These are phyloP conservation scores for Acer negundo DNA, from an alignment of 345 rosid genomes.

Conservation along the genomic window DNA sequence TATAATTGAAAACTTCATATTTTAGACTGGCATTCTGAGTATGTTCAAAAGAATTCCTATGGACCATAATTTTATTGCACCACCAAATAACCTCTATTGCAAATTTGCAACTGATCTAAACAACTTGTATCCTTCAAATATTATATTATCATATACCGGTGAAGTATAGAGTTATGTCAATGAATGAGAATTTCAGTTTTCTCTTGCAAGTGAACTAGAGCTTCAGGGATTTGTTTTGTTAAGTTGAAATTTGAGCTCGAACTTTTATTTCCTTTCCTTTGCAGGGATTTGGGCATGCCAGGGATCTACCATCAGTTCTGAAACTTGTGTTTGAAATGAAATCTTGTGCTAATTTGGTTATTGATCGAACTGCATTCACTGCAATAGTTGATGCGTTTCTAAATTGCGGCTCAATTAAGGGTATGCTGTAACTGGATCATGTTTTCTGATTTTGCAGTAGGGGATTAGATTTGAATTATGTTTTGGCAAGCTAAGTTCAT, in stretches of 20 bases:
- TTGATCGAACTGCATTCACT: slow-evolving; percentile 69
- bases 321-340: slow-evolving; percentile 57
- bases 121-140: background rate
- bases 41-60: background rate
- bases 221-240: too few species aligned
- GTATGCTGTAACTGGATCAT: slow-evolving; percentile 34
- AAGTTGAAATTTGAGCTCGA: background rate
- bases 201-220: background rate
- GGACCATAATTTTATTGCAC: background rate
- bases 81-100: background rate
- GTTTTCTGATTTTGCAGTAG: slow-evolving; percentile 11
- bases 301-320: slow-evolving; percentile 54
- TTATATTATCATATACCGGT: background rate
- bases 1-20: slow-evolving; percentile 4
- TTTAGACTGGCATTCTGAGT: background rate
- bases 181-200: slow-evolving; percentile 14
- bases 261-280: slow-evolving; percentile 5
- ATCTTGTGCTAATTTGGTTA: slow-evolving; percentile 40
- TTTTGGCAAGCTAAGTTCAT: background rate
- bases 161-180: background rate
- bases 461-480: slow-evolving; percentile 3
- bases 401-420: slow-evolving; percentile 57
- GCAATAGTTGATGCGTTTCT: slow-evolving; percentile 66
- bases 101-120: background rate
- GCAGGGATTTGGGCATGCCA: slow-evolving; percentile 62